Percentiles rank a stretch among this genome's conserved stretches.
Evolutionary conservation across 1,139 yeast species (phyloP).

Genomic region (Meyerozyma guilliermondii): DNA sequence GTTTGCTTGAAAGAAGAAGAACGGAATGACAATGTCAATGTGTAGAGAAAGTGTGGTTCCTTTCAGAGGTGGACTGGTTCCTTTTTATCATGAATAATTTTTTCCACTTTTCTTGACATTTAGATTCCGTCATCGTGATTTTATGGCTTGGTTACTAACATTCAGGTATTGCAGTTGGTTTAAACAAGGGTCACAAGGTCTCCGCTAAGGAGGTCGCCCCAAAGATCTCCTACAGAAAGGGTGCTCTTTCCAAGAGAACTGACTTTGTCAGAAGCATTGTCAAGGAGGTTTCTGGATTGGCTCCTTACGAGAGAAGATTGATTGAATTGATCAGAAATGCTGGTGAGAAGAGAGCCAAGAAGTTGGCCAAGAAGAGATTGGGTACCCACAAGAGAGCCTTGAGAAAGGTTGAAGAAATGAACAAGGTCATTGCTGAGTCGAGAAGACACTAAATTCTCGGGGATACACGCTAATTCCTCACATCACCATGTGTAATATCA

Average conservation of each 20-base stretch:
- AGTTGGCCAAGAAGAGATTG: constrained; percentile 99
- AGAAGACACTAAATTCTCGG: constrained; percentile 59
- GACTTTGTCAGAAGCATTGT: constrained; percentile 91
- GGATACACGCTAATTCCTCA: background rate
- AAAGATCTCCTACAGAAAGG: constrained; percentile 96
- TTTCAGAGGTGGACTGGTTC: background rate
- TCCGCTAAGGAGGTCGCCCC: constrained; percentile 89
- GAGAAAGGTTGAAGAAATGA: constrained; percentile 99
- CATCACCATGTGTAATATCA: constrained; percentile 2
- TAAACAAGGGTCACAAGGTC: constrained; percentile 99
- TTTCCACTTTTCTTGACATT: background rate
- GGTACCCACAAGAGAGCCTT: constrained; percentile 99
- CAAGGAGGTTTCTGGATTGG: constrained; percentile 97
- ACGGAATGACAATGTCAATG: background rate
- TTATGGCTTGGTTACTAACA: constrained; percentile 15
- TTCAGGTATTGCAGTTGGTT: constrained; percentile 95
- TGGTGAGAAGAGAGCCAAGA: constrained; percentile 99
- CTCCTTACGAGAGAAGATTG: constrained; percentile 99
- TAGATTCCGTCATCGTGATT: background rate
- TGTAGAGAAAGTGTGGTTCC: background rate
- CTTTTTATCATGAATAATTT: background rate
- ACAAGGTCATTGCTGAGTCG: constrained; percentile 93
- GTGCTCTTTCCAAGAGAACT: constrained; percentile 94
- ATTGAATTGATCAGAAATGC: constrained; percentile 99
- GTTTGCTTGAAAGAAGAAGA: constrained; percentile 1